Percentiles rank a stretch among this genome's conserved stretches.
Conservation (phyloP, 768 basidiomycete species). For the Lactarius hengduanensis region DNA sequence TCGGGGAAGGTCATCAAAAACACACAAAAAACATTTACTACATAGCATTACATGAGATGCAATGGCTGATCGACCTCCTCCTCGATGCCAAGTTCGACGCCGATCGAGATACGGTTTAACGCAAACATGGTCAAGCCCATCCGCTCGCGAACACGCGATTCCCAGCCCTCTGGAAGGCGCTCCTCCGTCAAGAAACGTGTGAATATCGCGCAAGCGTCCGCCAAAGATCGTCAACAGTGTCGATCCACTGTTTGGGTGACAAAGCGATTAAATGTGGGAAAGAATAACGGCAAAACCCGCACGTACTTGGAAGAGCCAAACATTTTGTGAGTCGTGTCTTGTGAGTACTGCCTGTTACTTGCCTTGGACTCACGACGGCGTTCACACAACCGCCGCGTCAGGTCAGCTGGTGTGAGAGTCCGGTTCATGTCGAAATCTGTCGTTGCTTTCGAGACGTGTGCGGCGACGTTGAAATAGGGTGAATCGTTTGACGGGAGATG, state of each 20-base stretch:
- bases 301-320: constrained; percentile 70
- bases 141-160: constrained; percentile 52
- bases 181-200: constrained; percentile 63
- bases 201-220: constrained; percentile 55
- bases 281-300: neutral
- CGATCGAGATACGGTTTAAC: constrained; percentile 47
- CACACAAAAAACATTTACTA: neutral
- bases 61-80: constrained; percentile 31
- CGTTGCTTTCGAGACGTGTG: constrained; percentile 12
- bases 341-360: constrained; percentile 56
- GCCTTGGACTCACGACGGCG: constrained; percentile 57
- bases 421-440: constrained; percentile 27
- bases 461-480: constrained; percentile 17
- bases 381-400: constrained; percentile 55
- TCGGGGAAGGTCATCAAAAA: neutral
- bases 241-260: constrained; percentile 45
- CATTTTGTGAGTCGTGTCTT: constrained; percentile 50
- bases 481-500: constrained; percentile 14
- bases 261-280: neutral
- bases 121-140: constrained; percentile 57
- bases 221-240: constrained; percentile 67
- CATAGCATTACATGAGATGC: constrained; percentile 9
- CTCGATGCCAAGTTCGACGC: constrained; percentile 36
- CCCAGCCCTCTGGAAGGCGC: constrained; percentile 71
- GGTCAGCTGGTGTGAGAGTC: constrained; percentile 53